A percentile compares a stretch with the other conserved stretches of the same genome.
Conservation (phyloP, 1,284 basidiomycete genomes). For the Inonotus obliquus region DNA sequence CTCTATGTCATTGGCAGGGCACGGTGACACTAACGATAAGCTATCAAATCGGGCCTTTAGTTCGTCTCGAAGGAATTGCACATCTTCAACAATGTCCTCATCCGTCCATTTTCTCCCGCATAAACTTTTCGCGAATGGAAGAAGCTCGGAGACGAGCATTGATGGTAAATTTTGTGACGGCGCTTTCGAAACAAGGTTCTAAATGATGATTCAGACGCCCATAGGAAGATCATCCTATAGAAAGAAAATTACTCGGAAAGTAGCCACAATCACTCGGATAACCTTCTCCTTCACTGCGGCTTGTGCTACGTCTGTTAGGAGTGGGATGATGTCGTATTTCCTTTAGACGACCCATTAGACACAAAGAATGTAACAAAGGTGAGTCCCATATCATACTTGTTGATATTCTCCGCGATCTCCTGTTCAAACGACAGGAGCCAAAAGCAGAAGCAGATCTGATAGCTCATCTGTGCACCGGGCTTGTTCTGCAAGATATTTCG, state of each 20-base stretch:
- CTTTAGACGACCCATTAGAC: constrained; percentile 35
- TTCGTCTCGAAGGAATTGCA: constrained; percentile 81
- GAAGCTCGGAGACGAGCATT: constrained; percentile 85
- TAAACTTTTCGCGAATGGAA: constrained; percentile 86
- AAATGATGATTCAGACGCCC: constrained; percentile 10
- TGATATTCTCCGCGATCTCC: constrained; percentile 79
- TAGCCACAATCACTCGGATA: constrained; percentile 90
- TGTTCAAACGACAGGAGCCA: constrained; percentile 94
- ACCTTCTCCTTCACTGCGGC: constrained; percentile 97
- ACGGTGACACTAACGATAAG: constrained; percentile 63
- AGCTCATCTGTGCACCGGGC: constrained; percentile 88
- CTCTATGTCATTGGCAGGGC: background rate
- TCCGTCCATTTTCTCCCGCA: constrained; percentile 88
- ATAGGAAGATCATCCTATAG: background rate
- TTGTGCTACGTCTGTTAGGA: constrained; percentile 84
- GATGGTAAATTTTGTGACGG: constrained; percentile 82
- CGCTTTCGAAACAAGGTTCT: constrained; percentile 87
- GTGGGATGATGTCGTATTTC: constrained; percentile 86
- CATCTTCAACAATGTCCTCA: constrained; percentile 90
- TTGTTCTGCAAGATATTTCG: constrained; percentile 75
- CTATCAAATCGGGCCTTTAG: constrained; percentile 80
- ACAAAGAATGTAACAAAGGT: background rate
- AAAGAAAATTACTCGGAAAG: constrained; percentile 63
- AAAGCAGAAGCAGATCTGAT: constrained; percentile 88
- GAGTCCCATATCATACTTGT: constrained; percentile 47